Evolutionary conservation across 495 filamentous ascomycete genomes (phyloP).

Genomic region (Penicillium parvum): DNA sequence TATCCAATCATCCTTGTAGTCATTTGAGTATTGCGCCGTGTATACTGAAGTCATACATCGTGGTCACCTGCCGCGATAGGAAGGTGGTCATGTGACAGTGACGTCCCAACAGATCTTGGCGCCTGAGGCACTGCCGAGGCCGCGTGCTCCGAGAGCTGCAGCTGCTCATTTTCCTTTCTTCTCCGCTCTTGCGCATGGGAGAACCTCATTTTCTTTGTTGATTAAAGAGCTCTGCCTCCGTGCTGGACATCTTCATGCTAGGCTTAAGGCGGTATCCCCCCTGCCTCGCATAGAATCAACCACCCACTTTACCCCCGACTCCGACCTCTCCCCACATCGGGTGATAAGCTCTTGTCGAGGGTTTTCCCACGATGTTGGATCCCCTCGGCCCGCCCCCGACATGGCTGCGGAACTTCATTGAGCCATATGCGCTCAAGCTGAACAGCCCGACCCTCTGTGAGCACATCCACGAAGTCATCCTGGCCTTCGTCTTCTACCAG

Average conservation of each 20-base stretch:
- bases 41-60: slow-evolving; percentile 1
- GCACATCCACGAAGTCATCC: slow-evolving; percentile 84
- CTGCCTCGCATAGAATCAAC: slow-evolving; percentile 10
- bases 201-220: slow-evolving; percentile 6
- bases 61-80: slow-evolving; percentile 16
- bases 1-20: slow-evolving; percentile 5
- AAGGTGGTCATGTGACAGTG: slow-evolving; percentile 16
- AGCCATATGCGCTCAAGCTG: slow-evolving; percentile 46
- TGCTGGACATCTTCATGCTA: slow-evolving; percentile 10
- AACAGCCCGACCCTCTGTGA: slow-evolving; percentile 67
- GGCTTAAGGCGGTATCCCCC: slow-evolving; percentile 4
- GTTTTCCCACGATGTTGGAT: slow-evolving; percentile 43
- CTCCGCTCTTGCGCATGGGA: slow-evolving; percentile 14
- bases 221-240: slow-evolving; percentile 8
- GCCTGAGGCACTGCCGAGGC: slow-evolving; percentile 24
- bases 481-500: slow-evolving; percentile 71
- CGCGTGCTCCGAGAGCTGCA: slow-evolving; percentile 6
- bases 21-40: not conserved
- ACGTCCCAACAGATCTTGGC: slow-evolving; percentile 16
- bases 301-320: slow-evolving; percentile 5
- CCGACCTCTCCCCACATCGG: slow-evolving; percentile 18
- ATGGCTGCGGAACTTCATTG: slow-evolving; percentile 38
- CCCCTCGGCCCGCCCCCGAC: slow-evolving; percentile 43
- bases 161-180: slow-evolving; percentile 8
- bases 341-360: slow-evolving; percentile 13